These are phyloP conservation scores for Penicillium griseofulvum DNA, from an alignment of 2,329 filamentous ascomycete genomes.

Conservation along the genomic window DNA sequence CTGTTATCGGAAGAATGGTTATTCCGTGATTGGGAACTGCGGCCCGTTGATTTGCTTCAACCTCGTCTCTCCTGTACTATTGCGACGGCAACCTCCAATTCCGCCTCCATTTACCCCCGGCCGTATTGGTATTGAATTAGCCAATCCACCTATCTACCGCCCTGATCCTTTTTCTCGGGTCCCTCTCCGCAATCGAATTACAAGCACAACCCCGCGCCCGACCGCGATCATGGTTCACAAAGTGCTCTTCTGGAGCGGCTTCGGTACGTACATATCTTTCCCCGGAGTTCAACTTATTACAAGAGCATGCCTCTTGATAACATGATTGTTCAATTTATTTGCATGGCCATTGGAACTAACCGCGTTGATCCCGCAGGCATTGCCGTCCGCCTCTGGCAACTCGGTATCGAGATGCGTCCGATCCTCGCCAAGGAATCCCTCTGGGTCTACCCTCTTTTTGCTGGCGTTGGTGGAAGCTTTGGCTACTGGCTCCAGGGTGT, in stretches of 20 bases:
- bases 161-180: conserved; percentile 4
- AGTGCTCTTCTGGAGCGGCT: conserved; percentile 62
- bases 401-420: conserved; percentile 97
- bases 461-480: conserved; percentile 80
- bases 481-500: conserved; percentile 96
- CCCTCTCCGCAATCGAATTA: conserved; percentile 1
- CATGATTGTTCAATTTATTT: neutral
- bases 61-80: conserved; percentile 25
- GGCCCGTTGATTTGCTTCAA: conserved; percentile 37
- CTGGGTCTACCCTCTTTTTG: conserved; percentile 91
- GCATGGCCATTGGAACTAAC: conserved; percentile 9
- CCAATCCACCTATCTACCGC: conserved; percentile 4
- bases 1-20: conserved; percentile 13
- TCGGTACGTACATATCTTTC: conserved; percentile 64
- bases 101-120: conserved; percentile 18
- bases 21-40: conserved; percentile 34
- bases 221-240: conserved; percentile 48
- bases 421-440: conserved; percentile 81
- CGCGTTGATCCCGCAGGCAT: conserved; percentile 60
- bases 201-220: conserved; percentile 21
- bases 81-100: conserved; percentile 24
- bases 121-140: conserved; percentile 13
- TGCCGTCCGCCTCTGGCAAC: conserved; percentile 89
- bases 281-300: neutral
- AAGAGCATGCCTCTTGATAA: neutral